These are phyloP conservation scores for Nigrospora osmanthi DNA, from an alignment of 2,329 filamentous ascomycete genomes.

Conservation along the genomic window DNA sequence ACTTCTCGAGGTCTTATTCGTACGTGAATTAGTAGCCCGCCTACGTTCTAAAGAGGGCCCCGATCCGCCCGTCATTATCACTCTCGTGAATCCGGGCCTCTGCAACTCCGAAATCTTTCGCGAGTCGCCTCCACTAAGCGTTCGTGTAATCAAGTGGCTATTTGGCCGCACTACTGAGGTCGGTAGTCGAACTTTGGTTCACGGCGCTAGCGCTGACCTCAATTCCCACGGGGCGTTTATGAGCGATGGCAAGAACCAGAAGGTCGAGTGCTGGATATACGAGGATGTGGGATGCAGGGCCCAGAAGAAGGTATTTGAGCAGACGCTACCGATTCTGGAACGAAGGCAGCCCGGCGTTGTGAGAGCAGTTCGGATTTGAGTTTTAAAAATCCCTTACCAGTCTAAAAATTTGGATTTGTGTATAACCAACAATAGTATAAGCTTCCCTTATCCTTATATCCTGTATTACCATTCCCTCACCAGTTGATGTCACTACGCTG, in stretches of 20 bases:
- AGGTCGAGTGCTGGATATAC: no score
- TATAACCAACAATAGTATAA: no score
- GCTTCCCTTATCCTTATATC: no score
- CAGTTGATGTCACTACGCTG: no score
- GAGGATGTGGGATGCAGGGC: no score
- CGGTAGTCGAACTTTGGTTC: constrained; percentile 35
- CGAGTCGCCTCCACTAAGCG: constrained; percentile 4
- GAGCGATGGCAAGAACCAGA: constrained; percentile 20
- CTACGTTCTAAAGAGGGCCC: constrained; percentile 4
- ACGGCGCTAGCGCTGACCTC: constrained; percentile 24
- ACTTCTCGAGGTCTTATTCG: constrained; percentile 19
- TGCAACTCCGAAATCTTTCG: constrained; percentile 38
- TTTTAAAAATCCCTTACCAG: no score
- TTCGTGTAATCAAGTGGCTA: constrained; percentile 20
- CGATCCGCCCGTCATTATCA: constrained; percentile 35
- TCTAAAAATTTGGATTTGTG: no score
- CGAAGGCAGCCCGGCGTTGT: no score
- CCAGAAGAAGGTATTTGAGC: no score
- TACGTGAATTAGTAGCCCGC: constrained; percentile 16
- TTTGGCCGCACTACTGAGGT: constrained; percentile 36
- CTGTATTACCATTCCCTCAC: no score
- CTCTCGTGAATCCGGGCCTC: constrained; percentile 43
- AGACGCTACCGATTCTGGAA: no score
- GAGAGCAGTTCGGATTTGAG: no score
- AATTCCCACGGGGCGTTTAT: constrained; percentile 40